A percentile compares a stretch with the other conserved stretches of the same genome.
These are phyloP conservation scores for Gossypioides kirkii DNA, from an alignment of 345 rosid genomes.

Conservation along the genomic window DNA sequence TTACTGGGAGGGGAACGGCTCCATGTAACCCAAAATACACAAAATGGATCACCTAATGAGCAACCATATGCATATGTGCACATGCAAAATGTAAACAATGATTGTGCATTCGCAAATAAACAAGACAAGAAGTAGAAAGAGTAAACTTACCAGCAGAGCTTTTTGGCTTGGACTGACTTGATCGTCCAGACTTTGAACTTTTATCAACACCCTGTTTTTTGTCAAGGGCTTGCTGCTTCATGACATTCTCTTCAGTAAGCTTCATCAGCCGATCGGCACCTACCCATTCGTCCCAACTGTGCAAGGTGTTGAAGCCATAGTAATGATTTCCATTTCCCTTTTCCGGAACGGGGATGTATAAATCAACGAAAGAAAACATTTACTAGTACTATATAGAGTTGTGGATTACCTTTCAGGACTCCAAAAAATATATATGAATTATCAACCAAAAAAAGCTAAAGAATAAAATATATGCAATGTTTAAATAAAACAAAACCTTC, in stretches of 20 bases:
- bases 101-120: neutral
- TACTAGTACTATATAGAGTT: neutral
- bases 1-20: neutral
- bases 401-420: conserved; percentile 10
- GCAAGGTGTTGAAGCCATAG: conserved; percentile 45
- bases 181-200: conserved; percentile 59
- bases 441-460: neutral
- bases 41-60: neutral
- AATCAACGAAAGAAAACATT: conserved; percentile 28
- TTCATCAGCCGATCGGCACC: conserved; percentile 64
- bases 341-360: conserved; percentile 26
- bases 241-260: conserved; percentile 55
- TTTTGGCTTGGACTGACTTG: conserved; percentile 53
- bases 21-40: conserved; percentile 5
- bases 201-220: conserved; percentile 60
- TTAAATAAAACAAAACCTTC: neutral
- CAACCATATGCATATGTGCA: neutral
- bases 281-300: conserved; percentile 99
- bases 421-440: neutral
- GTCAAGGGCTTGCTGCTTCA: conserved; percentile 56
- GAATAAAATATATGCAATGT: neutral
- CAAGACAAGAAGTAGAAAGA: conserved; percentile 8
- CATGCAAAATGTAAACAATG: neutral
- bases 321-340: conserved; percentile 29
- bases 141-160: conserved; percentile 47